Base-by-base conservation (phyloP, 1,284 basidiomycete species). In the Bondarzewia mesenterica region DNA sequence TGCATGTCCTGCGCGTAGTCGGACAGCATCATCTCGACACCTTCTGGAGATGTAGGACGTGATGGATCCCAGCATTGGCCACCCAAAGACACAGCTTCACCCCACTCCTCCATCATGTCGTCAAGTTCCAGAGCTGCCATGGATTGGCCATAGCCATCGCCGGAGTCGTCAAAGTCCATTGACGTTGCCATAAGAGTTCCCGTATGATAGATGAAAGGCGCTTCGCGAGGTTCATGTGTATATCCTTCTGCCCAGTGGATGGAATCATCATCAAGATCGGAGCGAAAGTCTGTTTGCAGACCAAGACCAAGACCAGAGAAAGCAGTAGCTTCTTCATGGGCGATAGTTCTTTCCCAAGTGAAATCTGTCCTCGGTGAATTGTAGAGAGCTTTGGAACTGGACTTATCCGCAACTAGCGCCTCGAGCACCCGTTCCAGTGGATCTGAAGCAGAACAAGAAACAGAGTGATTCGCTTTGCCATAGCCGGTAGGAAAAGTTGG, bases 351-450 rank as follows among this genome's bases (percentile, higher is more conserved):
- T 15, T 40, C 16, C 38, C n/a, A 16, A 40, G 42, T 7, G 14
- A n/a, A 10, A 16, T 10, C 25, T 27, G 20, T 10, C 12, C 23
- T 10, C 8, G 14, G 12, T 22, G 21, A 14, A 6, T 15, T 43
- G 7, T n/a, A 25, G n/a, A 27, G 7, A 15, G 7, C 16, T n/a
- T 27, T 26, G 5, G 32, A 23, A 22, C 32, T 32, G n/a, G 32
- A 7, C 22, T 45, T 32, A 18, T 16, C 12, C 21, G n/a, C 36
- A 7, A 25, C 36, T 27, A 40, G 26, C 16, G 35, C 38, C 7
- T 16, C 20, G 18, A 47, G 38, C 16, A 37, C 45, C 38, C 22
- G 45, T 47, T 47, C 37, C 36, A 47, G 20, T 10, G 38, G 40
- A 21, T 47, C 14, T 21, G 21, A 15, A 16, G 45, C 18, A n/a